These are phyloP conservation scores for Seiridium unicorne DNA, from an alignment of 2,329 filamentous ascomycete genomes.

Conservation along the genomic window DNA sequence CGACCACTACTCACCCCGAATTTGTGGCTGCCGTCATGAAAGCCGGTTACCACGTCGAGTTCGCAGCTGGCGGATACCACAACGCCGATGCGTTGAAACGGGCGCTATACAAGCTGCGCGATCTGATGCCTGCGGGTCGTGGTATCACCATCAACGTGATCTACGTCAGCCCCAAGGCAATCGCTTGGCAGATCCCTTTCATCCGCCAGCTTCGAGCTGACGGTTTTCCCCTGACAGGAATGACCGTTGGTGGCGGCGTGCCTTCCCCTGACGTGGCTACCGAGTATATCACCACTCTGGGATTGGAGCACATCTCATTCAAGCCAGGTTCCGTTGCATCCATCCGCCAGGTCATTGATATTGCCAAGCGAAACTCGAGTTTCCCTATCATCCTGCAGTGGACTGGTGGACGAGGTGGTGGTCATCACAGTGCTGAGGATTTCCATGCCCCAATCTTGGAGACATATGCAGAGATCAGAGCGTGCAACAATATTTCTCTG, in stretches of 20 bases:
- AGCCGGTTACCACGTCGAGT: conserved; percentile 37
- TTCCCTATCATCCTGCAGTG: conserved; percentile 46
- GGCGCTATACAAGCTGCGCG: conserved; percentile 43
- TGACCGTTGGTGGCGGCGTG: conserved; percentile 46
- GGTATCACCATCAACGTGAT: conserved; percentile 53
- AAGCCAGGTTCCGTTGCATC: conserved; percentile 44
- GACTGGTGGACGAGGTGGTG: conserved; percentile 48
- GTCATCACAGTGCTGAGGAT: conserved; percentile 48
- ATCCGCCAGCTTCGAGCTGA: conserved; percentile 43
- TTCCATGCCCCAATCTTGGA: conserved; percentile 47
- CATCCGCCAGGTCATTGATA: conserved; percentile 44
- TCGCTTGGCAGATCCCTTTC: conserved; percentile 51
- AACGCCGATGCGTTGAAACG: conserved; percentile 38
- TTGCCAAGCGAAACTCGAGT: conserved; percentile 41
- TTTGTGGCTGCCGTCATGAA: conserved; percentile 54
- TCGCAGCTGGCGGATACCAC: conserved; percentile 47
- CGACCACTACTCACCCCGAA: conserved; percentile 43
- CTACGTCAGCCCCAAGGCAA: conserved; percentile 50
- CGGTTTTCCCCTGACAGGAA: conserved; percentile 42
- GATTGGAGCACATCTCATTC: conserved; percentile 45
- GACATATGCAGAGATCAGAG: conserved; percentile 41
- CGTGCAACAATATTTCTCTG: conserved; percentile 42
- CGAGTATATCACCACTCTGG: conserved; percentile 42
- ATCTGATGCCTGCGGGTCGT: conserved; percentile 41
- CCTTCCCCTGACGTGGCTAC: conserved; percentile 45